phyloP scores from a whole-genome alignment of 148 eudicot species.

The Rhododendron griersonianum region DNA sequence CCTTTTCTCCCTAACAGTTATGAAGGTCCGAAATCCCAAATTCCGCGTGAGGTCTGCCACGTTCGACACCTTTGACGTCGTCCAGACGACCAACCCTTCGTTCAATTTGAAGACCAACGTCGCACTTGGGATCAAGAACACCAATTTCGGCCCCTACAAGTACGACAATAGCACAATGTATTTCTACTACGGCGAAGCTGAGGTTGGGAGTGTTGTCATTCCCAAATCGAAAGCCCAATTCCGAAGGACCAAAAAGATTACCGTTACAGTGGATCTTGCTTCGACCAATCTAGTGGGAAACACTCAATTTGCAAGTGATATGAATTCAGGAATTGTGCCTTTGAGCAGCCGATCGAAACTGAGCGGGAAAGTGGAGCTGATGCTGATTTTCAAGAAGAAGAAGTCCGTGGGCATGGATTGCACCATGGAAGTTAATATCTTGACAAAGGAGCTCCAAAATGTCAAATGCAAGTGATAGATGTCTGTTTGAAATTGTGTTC shows the following conservation, averaged over 20 bases:
- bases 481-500: no score
- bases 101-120: neutral
- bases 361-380: neutral
- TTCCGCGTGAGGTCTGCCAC: conserved; percentile 11
- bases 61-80: neutral
- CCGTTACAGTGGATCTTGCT: neutral
- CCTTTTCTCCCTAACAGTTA: conserved; percentile 9
- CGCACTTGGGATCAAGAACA: conserved; percentile 15
- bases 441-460: neutral
- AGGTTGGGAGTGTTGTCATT: conserved; percentile 3
- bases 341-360: neutral
- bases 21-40: conserved; percentile 17
- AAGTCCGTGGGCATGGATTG: neutral
- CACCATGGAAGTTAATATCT: neutral
- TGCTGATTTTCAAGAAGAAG: neutral
- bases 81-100: neutral
- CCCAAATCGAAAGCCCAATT: neutral
- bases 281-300: neutral
- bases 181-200: conserved; percentile 4
- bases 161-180: neutral
- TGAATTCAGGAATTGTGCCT: neutral
- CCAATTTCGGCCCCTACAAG: conserved; percentile 11
- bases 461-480: neutral
- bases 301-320: neutral
- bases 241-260: conserved; percentile 12